These are phyloP conservation scores for Nemophila menziesii DNA, from an alignment of 257 asterid species.

Conservation along the genomic window DNA sequence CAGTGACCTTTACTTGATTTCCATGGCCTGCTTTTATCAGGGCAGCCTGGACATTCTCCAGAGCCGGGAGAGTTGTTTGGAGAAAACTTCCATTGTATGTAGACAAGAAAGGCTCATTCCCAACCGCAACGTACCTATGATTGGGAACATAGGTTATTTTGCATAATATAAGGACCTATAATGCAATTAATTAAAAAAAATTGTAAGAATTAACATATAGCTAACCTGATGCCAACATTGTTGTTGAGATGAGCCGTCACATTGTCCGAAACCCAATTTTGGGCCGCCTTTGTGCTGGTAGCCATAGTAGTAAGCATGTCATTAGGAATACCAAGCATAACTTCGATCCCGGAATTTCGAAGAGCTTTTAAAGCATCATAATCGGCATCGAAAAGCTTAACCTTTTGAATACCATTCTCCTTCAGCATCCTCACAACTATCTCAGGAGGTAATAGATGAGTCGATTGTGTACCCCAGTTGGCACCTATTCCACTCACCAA, in stretches of 20 bases:
- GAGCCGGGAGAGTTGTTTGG: constrained; percentile 50
- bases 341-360: constrained; percentile 62
- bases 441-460: constrained; percentile 56
- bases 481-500: constrained; percentile 64
- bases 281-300: constrained; percentile 54
- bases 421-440: constrained; percentile 63
- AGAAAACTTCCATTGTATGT: constrained; percentile 54
- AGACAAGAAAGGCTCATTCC: constrained; percentile 64
- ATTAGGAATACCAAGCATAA: constrained; percentile 90
- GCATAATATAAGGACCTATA: no score
- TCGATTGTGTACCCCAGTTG: constrained; percentile 81
- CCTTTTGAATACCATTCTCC: constrained; percentile 68
- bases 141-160: not conserved
- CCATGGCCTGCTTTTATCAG: constrained; percentile 70
- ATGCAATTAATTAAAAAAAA: no score
- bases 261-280: constrained; percentile 66
- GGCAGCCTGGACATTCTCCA: constrained; percentile 69
- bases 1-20: constrained; percentile 72
- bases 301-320: constrained; percentile 62
- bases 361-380: constrained; percentile 61
- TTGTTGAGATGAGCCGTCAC: constrained; percentile 46
- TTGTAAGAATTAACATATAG: not conserved
- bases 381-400: constrained; percentile 82
- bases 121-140: constrained; percentile 56
- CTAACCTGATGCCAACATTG: constrained; percentile 64